Conservation (phyloP, 305 asterid genomes). For the Fraxinus albicans region DNA sequence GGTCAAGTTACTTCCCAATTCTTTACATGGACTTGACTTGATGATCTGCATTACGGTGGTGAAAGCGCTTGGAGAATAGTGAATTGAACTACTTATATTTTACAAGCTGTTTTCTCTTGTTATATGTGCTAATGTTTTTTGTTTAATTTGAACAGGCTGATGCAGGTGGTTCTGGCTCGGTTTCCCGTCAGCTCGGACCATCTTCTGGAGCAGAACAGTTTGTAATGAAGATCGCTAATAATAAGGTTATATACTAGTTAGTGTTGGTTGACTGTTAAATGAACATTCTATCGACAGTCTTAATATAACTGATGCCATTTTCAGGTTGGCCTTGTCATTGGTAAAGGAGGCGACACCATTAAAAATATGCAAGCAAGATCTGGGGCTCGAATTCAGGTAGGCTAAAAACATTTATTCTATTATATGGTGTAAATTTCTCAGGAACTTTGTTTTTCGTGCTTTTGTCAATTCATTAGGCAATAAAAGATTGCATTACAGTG, state of each 20-base stretch:
- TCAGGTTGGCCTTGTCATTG: conserved; percentile 96
- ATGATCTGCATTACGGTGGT: neutral
- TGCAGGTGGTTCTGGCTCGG: neutral
- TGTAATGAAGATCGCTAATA: conserved; percentile 40
- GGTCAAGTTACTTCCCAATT: neutral
- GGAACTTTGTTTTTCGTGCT: neutral
- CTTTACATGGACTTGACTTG: neutral
- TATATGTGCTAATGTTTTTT: neutral
- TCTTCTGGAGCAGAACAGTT: conserved; percentile 4
- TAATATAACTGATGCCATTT: conserved; percentile 1
- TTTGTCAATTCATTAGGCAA: neutral
- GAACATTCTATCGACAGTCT: neutral
- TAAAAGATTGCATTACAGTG: neutral
- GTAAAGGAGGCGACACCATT: conserved; percentile 98
- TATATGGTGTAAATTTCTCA: neutral
- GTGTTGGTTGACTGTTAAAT: neutral
- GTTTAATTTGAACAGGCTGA: neutral
- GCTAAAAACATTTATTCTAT: neutral
- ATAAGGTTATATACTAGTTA: conserved; percentile 37
- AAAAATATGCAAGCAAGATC: conserved; percentile 84
- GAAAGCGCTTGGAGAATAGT: neutral
- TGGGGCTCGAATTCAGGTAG: conserved; percentile 96
- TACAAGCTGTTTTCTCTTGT: neutral
- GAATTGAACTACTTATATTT: neutral
- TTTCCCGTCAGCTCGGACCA: neutral